Conservation (phyloP, 352 stramenopile species). For the Phytophthora multivora region DNA sequence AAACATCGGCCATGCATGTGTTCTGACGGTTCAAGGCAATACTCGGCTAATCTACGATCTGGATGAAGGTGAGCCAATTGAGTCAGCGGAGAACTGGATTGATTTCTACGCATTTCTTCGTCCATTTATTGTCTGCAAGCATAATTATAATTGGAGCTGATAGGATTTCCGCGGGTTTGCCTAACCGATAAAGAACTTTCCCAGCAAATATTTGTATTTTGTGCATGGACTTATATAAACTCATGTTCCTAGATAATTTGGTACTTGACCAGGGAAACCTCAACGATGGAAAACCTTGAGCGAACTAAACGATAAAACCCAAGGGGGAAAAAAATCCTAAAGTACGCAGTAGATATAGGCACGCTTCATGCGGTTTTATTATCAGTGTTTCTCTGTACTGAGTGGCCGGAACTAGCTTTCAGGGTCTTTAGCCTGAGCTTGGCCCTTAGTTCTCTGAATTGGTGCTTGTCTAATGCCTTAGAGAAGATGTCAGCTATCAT, state of each 20-base stretch:
- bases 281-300: slow-evolving; percentile 2
- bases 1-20: not conserved
- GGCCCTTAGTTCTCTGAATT: too few species aligned
- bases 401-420: too few species aligned
- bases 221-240: not conserved
- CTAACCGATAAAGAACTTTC: slow-evolving; percentile 7
- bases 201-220: not conserved
- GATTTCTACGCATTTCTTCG: slow-evolving; percentile 9
- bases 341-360: not conserved
- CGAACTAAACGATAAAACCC: slow-evolving; percentile 3
- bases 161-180: slow-evolving; percentile 5
- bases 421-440: too few species aligned
- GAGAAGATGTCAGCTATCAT: too few species aligned
- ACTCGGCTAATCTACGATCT: not conserved
- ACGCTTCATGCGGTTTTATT: slow-evolving; percentile 5
- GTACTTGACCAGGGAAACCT: slow-evolving; percentile 13
- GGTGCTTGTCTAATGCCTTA: too few species aligned
- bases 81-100: slow-evolving; percentile 7
- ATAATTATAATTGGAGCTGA: slow-evolving; percentile 6
- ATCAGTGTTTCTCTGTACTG: too few species aligned
- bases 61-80: slow-evolving; percentile 2
- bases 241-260: slow-evolving; percentile 2
- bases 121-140: slow-evolving; percentile 2
- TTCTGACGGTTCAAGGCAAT: slow-evolving; percentile 3
- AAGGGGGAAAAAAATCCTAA: slow-evolving; percentile 5